phyloP scores from a whole-genome alignment of 257 asterid species.

The Haberlea rhodopensis region DNA sequence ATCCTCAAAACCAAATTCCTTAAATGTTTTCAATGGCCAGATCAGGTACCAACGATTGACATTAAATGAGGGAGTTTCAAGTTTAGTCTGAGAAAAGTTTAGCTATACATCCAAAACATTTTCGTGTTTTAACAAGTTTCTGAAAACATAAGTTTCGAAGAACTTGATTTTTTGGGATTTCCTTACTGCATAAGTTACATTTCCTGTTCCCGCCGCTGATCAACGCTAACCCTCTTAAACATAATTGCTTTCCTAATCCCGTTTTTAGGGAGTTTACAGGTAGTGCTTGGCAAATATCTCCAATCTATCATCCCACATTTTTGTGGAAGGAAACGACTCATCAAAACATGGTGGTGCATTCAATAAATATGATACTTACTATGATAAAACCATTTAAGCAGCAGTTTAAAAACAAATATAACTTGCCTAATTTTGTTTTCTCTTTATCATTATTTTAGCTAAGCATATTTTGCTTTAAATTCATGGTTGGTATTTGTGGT shows the following conservation, averaged over 20 bases:
- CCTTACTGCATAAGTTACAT: neutral
- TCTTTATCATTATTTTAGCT: neutral
- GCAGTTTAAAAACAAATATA: neutral
- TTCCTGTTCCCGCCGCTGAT: neutral
- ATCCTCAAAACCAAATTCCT: neutral
- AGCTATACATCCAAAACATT: neutral
- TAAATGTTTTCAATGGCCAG: neutral
- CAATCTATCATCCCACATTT: too few relatives aligned
- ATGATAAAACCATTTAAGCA: neutral
- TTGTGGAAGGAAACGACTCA: too few relatives aligned
- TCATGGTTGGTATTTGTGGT: neutral
- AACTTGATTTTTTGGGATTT: slow-evolving; percentile 5
- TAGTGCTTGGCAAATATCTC: neutral
- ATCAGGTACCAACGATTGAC: neutral
- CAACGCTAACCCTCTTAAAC: neutral
- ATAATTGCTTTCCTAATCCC: neutral
- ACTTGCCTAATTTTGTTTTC: neutral
- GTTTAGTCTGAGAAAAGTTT: too few relatives aligned
- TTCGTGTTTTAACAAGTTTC: too few relatives aligned
- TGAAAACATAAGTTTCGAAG: neutral
- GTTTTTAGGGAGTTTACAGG: neutral
- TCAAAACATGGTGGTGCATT: neutral
- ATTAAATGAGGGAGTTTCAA: neutral
- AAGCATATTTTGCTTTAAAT: slow-evolving; percentile 6
- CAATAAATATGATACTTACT: neutral